phyloP scores from a whole-genome alignment of 2,329 filamentous ascomycete species.

The Diaporthe aspalathi region DNA sequence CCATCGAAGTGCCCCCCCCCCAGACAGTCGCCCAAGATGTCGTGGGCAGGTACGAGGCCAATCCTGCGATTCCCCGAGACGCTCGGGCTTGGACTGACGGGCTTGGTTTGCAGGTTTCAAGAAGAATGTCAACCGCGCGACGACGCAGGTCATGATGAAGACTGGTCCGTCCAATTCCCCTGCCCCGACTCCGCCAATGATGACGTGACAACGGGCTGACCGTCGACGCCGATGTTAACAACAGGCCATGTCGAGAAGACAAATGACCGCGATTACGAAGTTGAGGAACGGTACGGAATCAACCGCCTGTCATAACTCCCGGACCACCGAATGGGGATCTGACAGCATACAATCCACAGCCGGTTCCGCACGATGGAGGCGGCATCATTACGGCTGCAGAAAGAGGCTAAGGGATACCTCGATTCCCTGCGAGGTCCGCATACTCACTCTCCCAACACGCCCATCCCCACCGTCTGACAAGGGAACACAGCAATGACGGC shows the following conservation, averaged over 20 bases:
- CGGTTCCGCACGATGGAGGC: slow-evolving; percentile 98
- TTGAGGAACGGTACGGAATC: slow-evolving; percentile 89
- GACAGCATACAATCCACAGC: slow-evolving; percentile 62
- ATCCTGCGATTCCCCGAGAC: slow-evolving; percentile 38
- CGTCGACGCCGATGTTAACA: slow-evolving; percentile 51
- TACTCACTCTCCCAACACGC: not conserved
- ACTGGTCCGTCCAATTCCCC: slow-evolving; percentile 68
- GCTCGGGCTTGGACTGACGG: not conserved
- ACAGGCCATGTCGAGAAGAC: slow-evolving; percentile 96
- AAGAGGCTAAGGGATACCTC: slow-evolving; percentile 97
- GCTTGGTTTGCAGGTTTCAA: slow-evolving; percentile 73
- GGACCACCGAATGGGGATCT: not conserved
- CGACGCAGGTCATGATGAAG: slow-evolving; percentile 99
- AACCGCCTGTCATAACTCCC: not conserved
- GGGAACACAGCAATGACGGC: slow-evolving; percentile 88
- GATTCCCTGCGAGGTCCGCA: slow-evolving; percentile 86
- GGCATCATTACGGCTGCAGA: slow-evolving; percentile 90
- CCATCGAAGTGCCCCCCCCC: not conserved
- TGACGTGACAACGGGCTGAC: not conserved
- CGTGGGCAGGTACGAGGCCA: slow-evolving; percentile 57
- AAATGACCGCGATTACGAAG: slow-evolving; percentile 98
- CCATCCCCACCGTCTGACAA: not conserved
- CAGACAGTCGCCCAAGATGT: slow-evolving; percentile 52
- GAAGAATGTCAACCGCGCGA: slow-evolving; percentile 98
- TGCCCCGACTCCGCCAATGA: not conserved